A percentile compares a stretch with the other conserved stretches of the same genome.
phyloP scores from a whole-genome alignment of 176 grass and related monocot genomes.

The Guadua angustifolia region DNA sequence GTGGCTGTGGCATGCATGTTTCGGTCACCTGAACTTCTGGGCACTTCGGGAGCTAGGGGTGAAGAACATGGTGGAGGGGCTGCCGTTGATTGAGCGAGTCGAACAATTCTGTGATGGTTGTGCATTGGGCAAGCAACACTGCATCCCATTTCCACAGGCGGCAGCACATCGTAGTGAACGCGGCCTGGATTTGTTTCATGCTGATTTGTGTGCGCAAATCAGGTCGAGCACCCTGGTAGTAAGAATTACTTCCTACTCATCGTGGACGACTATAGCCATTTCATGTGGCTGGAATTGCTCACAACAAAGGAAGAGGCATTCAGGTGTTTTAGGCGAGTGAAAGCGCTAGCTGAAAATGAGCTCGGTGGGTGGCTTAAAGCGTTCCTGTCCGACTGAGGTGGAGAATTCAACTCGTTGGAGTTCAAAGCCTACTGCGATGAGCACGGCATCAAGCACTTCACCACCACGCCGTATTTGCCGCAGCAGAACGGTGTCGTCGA shows the following conservation, averaged over 20 bases:
- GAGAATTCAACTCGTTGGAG: background rate
- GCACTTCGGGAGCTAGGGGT: too few species aligned
- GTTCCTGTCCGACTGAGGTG: too few species aligned
- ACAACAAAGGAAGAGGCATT: background rate
- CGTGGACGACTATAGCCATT: background rate
- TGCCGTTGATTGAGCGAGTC: too few species aligned
- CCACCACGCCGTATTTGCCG: background rate
- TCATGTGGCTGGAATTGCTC: background rate
- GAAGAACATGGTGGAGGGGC: too few species aligned
- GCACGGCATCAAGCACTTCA: background rate
- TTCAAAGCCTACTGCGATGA: accelerated
- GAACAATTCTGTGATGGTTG: too few species aligned
- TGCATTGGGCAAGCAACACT: too few species aligned
- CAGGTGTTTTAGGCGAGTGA: background rate
- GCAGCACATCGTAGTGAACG: background rate
- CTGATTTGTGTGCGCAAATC: background rate
- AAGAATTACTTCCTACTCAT: background rate
- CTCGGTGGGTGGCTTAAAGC: too few species aligned
- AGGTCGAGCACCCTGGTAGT: background rate
- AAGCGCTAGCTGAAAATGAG: background rate
- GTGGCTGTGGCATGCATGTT: too few species aligned
- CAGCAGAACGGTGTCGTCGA: background rate
- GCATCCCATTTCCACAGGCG: background rate
- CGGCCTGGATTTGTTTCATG: background rate
- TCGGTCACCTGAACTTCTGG: too few species aligned